These are phyloP conservation scores for Luffa aegyptiaca DNA, from an alignment of 306 rosid genomes.

Conservation along the genomic window DNA sequence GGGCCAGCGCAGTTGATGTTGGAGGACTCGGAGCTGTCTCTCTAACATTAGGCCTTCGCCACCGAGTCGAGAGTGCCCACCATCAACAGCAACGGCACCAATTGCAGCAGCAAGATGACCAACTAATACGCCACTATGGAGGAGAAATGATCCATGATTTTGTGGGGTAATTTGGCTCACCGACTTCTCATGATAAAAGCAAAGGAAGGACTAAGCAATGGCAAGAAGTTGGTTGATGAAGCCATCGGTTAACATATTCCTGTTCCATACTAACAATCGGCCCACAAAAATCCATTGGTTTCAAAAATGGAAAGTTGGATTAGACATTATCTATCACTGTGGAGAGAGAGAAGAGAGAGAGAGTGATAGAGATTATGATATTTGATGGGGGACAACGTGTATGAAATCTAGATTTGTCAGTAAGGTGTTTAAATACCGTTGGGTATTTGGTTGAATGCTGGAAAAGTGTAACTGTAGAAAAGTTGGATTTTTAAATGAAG, in stretches of 20 bases:
- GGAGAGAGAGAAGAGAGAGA: background rate
- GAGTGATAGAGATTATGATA: background rate
- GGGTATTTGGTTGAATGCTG: background rate
- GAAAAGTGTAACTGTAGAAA: background rate
- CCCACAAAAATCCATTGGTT: background rate
- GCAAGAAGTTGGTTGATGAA: background rate
- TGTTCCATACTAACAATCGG: slow-evolving; percentile 1
- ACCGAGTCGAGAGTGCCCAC: slow-evolving; percentile 29
- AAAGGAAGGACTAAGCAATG: background rate
- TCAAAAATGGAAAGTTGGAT: background rate
- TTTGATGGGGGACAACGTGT: background rate
- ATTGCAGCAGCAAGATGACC: slow-evolving; percentile 36
- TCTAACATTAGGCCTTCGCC: slow-evolving; percentile 66
- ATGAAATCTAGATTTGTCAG: background rate
- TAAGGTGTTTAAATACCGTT: background rate
- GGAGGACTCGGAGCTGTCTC: slow-evolving; percentile 65
- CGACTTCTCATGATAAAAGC: background rate
- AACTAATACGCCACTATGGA: slow-evolving; percentile 38
- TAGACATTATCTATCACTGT: background rate
- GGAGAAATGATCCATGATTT: slow-evolving; percentile 54
- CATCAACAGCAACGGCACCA: slow-evolving; percentile 38
- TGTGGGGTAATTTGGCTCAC: slow-evolving; percentile 31
- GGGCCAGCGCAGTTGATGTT: slow-evolving; percentile 35
- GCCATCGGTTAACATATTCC: background rate
- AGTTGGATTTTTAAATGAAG: background rate